These are phyloP conservation scores for Haplosporangium sp. DNA, from an alignment of 371 early-diverging fungal species.

Conservation along the genomic window DNA sequence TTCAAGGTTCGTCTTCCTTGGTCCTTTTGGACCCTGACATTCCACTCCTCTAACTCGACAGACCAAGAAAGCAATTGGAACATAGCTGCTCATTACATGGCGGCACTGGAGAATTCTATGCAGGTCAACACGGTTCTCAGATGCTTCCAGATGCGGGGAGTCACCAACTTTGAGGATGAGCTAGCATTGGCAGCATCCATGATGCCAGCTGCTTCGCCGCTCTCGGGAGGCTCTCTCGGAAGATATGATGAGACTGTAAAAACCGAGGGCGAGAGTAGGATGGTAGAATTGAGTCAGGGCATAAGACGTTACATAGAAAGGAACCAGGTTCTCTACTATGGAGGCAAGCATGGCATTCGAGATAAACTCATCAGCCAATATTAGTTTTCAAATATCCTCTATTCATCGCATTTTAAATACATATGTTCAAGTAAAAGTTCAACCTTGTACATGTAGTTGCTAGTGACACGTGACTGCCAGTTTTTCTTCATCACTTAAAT, in stretches of 20 bases:
- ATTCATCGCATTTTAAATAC: too few species aligned
- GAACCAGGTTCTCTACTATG: conserved; percentile 45
- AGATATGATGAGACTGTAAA: conserved; percentile 15
- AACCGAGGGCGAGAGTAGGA: conserved; percentile 22
- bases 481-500: not conserved
- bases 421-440: too few species aligned
- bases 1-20: conserved; percentile 33
- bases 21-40: conserved; percentile 45
- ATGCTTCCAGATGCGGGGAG: conserved; percentile 35
- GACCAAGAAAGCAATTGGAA: conserved; percentile 34
- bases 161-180: conserved; percentile 48
- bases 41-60: conserved; percentile 11
- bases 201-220: conserved; percentile 10
- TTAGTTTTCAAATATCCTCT: not conserved
- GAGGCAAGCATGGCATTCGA: conserved; percentile 36
- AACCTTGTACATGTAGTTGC: not conserved
- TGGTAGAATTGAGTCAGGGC: conserved; percentile 22
- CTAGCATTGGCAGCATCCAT: conserved; percentile 4
- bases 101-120: conserved; percentile 22
- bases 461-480: not conserved
- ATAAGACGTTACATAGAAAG: conserved; percentile 33
- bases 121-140: conserved; percentile 23
- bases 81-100: conserved; percentile 35
- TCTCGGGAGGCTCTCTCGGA: conserved; percentile 16
- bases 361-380: conserved; percentile 22